A percentile compares a stretch with the other conserved stretches of the same genome.
These are phyloP conservation scores for Amauroascus niger DNA, from an alignment of 2,329 filamentous ascomycete genomes.

Conservation along the genomic window DNA sequence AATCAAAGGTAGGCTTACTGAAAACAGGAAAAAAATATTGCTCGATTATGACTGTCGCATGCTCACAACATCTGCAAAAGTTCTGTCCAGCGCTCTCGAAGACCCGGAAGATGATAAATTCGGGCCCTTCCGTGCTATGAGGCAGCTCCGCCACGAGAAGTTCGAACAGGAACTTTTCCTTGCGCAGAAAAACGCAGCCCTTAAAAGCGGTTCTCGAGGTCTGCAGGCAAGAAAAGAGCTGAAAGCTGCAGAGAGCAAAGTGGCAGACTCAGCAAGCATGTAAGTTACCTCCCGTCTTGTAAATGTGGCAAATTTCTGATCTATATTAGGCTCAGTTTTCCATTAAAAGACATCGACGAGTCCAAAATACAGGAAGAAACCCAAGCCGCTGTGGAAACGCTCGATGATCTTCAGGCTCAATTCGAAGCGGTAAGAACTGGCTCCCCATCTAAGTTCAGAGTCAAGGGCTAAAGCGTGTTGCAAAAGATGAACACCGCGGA, in stretches of 20 bases:
- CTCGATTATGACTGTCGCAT: not conserved
- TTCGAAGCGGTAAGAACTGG: conserved; percentile 48
- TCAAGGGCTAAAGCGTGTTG: not conserved
- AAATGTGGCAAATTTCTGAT: not conserved
- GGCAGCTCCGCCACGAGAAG: conserved; percentile 53
- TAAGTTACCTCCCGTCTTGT: conserved; percentile 23
- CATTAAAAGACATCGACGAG: conserved; percentile 48
- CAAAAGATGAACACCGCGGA: conserved; percentile 47
- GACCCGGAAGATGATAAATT: conserved; percentile 45
- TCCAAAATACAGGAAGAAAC: conserved; percentile 54
- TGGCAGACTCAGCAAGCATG: conserved; percentile 48
- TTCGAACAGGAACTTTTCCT: conserved; percentile 56
- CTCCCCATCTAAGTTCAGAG: not conserved
- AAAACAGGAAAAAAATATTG: too few species aligned
- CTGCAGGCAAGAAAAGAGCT: conserved; percentile 67
- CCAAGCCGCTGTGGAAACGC: conserved; percentile 58
- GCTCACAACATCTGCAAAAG: conserved; percentile 23
- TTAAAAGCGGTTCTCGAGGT: conserved; percentile 66
- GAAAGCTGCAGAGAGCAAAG: conserved; percentile 56
- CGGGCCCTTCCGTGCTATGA: conserved; percentile 51
- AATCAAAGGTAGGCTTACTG: conserved; percentile 47
- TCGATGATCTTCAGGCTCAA: conserved; percentile 58
- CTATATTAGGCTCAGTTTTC: conserved; percentile 38
- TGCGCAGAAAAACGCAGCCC: conserved; percentile 61
- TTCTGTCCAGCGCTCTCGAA: conserved; percentile 53